These are phyloP conservation scores for Elsinoe fawcettii DNA, from an alignment of 2,329 filamentous ascomycete genomes.

Conservation along the genomic window DNA sequence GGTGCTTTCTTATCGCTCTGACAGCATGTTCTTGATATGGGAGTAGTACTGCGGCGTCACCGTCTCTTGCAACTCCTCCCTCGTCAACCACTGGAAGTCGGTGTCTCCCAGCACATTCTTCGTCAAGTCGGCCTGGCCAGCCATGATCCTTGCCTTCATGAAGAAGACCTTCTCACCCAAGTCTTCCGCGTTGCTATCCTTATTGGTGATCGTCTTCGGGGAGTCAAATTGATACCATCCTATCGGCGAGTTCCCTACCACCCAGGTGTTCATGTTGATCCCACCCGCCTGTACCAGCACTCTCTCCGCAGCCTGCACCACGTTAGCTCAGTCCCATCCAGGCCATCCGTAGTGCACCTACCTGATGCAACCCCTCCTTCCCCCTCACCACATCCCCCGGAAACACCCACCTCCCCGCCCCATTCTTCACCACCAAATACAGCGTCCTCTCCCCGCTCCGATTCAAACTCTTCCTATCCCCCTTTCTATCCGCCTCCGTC, in stretches of 20 bases:
- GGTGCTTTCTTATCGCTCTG: conserved; percentile 53
- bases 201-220: conserved; percentile 32
- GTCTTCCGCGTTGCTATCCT: conserved; percentile 32
- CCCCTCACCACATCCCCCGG: conserved; percentile 62
- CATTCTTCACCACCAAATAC: conserved; percentile 75
- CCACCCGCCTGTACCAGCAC: conserved; percentile 71
- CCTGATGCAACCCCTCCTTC: conserved; percentile 73
- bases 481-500: conserved; percentile 69
- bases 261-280: conserved; percentile 97
- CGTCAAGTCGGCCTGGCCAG: conserved; percentile 78
- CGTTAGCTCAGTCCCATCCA: not conserved
- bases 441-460: conserved; percentile 71
- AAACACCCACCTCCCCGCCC: conserved; percentile 70
- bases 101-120: conserved; percentile 63
- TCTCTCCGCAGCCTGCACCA: conserved; percentile 65
- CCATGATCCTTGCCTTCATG: conserved; percentile 93
- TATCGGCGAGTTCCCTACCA: conserved; percentile 83
- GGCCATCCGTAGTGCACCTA: conserved; percentile 41
- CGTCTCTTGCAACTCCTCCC: conserved; percentile 69
- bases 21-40: conserved; percentile 74
- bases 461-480: conserved; percentile 71
- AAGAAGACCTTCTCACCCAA: conserved; percentile 83
- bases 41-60: conserved; percentile 64
- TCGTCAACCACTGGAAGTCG: conserved; percentile 89
- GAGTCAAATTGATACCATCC: conserved; percentile 63